phyloP scores from a whole-genome alignment of 768 basidiomycete species.

The Melanogaster broomeanus region DNA sequence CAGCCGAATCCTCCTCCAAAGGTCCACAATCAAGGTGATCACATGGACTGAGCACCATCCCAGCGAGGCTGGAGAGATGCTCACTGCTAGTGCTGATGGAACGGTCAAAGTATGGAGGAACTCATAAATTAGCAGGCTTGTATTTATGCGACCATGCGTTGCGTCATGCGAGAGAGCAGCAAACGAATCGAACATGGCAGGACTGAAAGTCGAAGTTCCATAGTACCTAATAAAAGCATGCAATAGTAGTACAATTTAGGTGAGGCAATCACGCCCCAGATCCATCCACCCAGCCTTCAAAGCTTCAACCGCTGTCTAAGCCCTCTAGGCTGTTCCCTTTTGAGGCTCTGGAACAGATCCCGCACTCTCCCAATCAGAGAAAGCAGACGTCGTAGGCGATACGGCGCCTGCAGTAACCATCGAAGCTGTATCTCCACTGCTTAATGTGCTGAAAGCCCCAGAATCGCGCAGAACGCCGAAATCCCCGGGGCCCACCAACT shows the following conservation, averaged over 20 bases:
- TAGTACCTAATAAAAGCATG: not conserved
- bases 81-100: slow-evolving; percentile 90
- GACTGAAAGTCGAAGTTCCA: not conserved
- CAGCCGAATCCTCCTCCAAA: slow-evolving; percentile 75
- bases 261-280: slow-evolving; percentile 16
- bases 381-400: slow-evolving; percentile 31
- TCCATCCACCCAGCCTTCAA: slow-evolving; percentile 32
- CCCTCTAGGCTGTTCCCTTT: slow-evolving; percentile 13
- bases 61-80: slow-evolving; percentile 74
- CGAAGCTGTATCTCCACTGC: slow-evolving; percentile 15
- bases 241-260: slow-evolving; percentile 26
- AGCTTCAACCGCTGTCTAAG: slow-evolving; percentile 33
- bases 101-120: slow-evolving; percentile 87
- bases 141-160: not conserved
- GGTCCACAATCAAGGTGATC: slow-evolving; percentile 79
- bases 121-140: slow-evolving; percentile 25
- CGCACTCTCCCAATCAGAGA: slow-evolving; percentile 32
- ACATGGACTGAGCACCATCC: slow-evolving; percentile 95
- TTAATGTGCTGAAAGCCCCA: slow-evolving; percentile 17
- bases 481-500: slow-evolving; percentile 46
- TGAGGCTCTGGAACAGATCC: slow-evolving; percentile 23
- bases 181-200: not conserved
- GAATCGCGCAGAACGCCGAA: slow-evolving; percentile 32
- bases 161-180: no score
- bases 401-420: slow-evolving; percentile 24